Evolutionary conservation across 352 stramenopile species (phyloP).

Genomic region (Globisporangium heterothallicum): DNA sequence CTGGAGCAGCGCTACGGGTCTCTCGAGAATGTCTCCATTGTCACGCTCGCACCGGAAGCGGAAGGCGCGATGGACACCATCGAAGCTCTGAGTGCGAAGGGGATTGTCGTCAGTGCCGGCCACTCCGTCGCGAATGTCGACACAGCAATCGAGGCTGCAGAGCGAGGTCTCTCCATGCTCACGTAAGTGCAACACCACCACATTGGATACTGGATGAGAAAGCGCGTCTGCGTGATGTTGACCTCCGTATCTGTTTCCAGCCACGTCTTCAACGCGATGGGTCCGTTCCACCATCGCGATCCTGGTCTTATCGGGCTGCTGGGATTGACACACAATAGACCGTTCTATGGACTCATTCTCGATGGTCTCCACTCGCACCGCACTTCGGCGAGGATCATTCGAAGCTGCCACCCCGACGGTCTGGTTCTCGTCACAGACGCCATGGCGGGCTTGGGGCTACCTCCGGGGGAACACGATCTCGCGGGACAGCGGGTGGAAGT

Average conservation of each 20-base stretch:
- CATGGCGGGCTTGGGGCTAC: constrained; percentile 80
- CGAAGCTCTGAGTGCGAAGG: constrained; percentile 8
- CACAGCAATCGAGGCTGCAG: constrained; percentile 59
- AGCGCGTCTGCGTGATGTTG: too few relatives aligned
- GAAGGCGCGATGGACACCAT: constrained; percentile 41
- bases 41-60: constrained; percentile 87
- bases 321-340: constrained; percentile 34
- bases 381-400: constrained; percentile 76
- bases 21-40: constrained; percentile 57
- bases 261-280: constrained; percentile 92
- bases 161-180: constrained; percentile 69
- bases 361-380: constrained; percentile 86
- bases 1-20: constrained; percentile 50
- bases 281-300: constrained; percentile 86
- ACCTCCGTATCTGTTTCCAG: too few relatives aligned
- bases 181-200: constrained; percentile 47
- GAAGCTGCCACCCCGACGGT: constrained; percentile 66
- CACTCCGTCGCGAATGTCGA: constrained; percentile 74
- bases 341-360: constrained; percentile 83
- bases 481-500: constrained; percentile 66
- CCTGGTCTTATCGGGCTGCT: constrained; percentile 86
- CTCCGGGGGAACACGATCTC: constrained; percentile 65
- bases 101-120: constrained; percentile 61
- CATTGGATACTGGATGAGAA: not conserved
- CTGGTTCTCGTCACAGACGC: constrained; percentile 82